A percentile compares a stretch with the other conserved stretches of the same genome.
Conservation (phyloP, 495 filamentous ascomycete species). For the Xylaria flabelliformis region DNA sequence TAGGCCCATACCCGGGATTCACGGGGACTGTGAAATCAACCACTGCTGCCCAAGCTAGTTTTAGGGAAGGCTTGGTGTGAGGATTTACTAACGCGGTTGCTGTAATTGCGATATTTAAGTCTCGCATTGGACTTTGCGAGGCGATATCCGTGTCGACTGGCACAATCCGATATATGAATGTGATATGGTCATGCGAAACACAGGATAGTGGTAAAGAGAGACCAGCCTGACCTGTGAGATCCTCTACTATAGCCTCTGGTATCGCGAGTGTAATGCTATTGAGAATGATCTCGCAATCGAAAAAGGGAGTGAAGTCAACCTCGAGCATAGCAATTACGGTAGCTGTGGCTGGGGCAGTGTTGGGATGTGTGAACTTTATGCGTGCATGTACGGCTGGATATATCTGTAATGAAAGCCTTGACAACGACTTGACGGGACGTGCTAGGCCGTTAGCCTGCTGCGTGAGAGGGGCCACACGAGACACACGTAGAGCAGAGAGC, state of each 20-base stretch:
- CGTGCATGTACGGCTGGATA: conserved; percentile 84
- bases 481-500: conserved; percentile 80
- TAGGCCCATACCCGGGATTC: conserved; percentile 61
- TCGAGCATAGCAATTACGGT: conserved; percentile 82
- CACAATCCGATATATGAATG: conserved; percentile 79
- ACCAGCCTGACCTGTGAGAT: conserved; percentile 63
- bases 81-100: conserved; percentile 67
- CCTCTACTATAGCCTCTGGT: conserved; percentile 70
- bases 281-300: conserved; percentile 73
- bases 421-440: conserved; percentile 68
- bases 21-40: conserved; percentile 81
- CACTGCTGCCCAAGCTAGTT: conserved; percentile 80
- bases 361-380: conserved; percentile 78
- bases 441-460: conserved; percentile 57
- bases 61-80: conserved; percentile 68
- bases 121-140: conserved; percentile 57
- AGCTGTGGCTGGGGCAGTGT: conserved; percentile 66
- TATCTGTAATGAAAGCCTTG: conserved; percentile 71
- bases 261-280: conserved; percentile 70
- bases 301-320: conserved; percentile 84
- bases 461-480: conserved; percentile 70
- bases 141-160: conserved; percentile 63
- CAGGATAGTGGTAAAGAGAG: conserved; percentile 70
- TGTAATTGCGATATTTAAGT: conserved; percentile 66
- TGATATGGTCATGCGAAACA: conserved; percentile 82